These are phyloP conservation scores for Arachis stenosperma DNA, from an alignment of 306 rosid species.

Conservation along the genomic window DNA sequence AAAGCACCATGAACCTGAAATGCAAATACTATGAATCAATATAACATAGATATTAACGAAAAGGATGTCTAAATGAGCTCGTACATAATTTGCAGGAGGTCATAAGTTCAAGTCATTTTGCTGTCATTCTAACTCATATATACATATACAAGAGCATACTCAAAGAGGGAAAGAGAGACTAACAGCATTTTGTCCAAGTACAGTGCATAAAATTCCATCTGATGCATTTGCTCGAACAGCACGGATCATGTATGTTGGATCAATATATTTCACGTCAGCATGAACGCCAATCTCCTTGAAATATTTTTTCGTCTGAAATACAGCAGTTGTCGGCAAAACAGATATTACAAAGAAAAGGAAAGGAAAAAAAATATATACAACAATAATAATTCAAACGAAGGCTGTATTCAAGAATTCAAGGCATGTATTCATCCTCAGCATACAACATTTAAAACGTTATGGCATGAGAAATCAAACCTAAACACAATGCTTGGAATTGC, in stretches of 20 bases:
- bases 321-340: conserved; percentile 20
- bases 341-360: not conserved
- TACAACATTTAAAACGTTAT: not conserved
- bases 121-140: not conserved
- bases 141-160: not conserved
- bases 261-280: conserved; percentile 93
- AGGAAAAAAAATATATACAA: no score
- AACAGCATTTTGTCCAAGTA: conserved; percentile 97
- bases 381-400: not conserved
- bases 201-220: conserved; percentile 95
- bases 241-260: conserved; percentile 98
- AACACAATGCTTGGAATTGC: no score
- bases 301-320: conserved; percentile 68
- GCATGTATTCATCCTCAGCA: conserved; percentile 7
- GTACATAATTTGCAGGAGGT: not conserved
- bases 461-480: no score
- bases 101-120: not conserved
- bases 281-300: conserved; percentile 78
- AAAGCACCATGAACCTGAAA: conserved; percentile 97
- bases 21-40: conserved; percentile 27
- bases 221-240: conserved; percentile 97
- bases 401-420: conserved; percentile 12
- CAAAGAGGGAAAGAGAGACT: conserved; percentile 47
- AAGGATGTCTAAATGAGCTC: not conserved
- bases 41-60: conserved; percentile 1